A percentile compares a stretch with the other conserved stretches of the same genome.
phyloP scores from a whole-genome alignment of 23 red algal species.

The Gracilaria gracilis region DNA sequence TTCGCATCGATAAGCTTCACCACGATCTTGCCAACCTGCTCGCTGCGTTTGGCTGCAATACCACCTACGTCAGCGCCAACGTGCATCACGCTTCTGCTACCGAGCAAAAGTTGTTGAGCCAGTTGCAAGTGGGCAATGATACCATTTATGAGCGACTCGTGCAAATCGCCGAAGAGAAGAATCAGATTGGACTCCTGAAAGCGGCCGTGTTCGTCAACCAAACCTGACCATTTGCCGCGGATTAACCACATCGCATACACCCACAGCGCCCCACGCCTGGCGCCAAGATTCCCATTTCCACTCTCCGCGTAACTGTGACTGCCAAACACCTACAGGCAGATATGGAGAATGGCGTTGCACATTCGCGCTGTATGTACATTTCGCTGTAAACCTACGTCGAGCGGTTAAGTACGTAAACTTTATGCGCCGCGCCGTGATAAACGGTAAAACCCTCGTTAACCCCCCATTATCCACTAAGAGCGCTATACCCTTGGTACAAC shows the following conservation, averaged over 20 bases:
- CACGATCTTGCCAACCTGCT: conserved; percentile 25
- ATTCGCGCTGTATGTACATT: too few relatives aligned
- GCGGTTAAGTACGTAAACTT: too few relatives aligned
- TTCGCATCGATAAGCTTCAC: background rate
- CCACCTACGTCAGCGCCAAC: conserved; percentile 29
- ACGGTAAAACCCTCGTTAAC: too few relatives aligned
- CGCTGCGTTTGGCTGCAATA: conserved; percentile 2
- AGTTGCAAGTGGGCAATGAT: background rate
- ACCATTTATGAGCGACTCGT: background rate
- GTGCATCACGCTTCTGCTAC: background rate
- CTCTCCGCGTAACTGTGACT: background rate
- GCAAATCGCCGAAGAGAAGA: background rate
- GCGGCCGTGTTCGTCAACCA: background rate
- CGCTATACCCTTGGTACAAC: too few relatives aligned
- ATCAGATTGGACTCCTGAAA: background rate
- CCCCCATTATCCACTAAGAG: too few relatives aligned
- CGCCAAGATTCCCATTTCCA: background rate
- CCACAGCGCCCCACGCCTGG: background rate
- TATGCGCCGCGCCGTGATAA: too few relatives aligned
- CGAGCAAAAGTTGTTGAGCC: background rate
- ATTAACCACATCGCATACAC: background rate
- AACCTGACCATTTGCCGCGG: background rate
- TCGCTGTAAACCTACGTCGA: too few relatives aligned
- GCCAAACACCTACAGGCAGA: too few relatives aligned
- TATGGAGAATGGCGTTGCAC: too few relatives aligned